phyloP scores from a whole-genome alignment of 139 green algal species.

The Haematococcus lacustris region DNA sequence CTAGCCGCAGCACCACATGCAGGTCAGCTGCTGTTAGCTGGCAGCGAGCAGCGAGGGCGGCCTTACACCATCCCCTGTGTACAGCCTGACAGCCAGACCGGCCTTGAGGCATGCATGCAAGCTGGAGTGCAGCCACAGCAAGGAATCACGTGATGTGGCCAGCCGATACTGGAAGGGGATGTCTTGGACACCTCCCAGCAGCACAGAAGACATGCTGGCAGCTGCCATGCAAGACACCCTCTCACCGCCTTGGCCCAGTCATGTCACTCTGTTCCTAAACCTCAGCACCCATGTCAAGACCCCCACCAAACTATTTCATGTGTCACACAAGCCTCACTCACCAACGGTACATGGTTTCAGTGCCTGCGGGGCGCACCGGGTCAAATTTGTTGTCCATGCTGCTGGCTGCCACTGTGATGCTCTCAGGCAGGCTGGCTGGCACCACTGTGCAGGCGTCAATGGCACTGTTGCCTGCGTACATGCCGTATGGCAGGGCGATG shows the following conservation, averaged over 20 bases:
- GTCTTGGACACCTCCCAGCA: too few relatives aligned
- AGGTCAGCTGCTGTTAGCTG: neutral
- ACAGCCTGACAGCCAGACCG: neutral
- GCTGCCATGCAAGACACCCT: neutral
- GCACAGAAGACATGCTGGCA: too few relatives aligned
- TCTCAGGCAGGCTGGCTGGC: slow-evolving; percentile 23
- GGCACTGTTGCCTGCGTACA: too few relatives aligned
- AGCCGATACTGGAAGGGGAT: neutral
- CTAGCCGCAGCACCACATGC: neutral
- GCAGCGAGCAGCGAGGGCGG: neutral
- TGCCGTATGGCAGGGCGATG: too few relatives aligned
- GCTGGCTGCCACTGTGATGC: slow-evolving; percentile 46
- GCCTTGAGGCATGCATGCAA: neutral
- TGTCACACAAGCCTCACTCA: neutral
- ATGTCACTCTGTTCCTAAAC: neutral
- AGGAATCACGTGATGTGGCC: neutral
- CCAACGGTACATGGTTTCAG: slow-evolving; percentile 40
- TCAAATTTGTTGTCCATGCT: slow-evolving; percentile 32
- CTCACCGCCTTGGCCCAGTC: neutral
- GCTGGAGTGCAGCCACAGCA: too few relatives aligned
- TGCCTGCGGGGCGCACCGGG: neutral
- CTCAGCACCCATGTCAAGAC: neutral
- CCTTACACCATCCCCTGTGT: neutral
- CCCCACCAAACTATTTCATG: neutral
- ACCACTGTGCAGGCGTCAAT: too few relatives aligned